These are phyloP conservation scores for Xylaria nigripes DNA, from an alignment of 495 filamentous ascomycete species.

Conservation along the genomic window DNA sequence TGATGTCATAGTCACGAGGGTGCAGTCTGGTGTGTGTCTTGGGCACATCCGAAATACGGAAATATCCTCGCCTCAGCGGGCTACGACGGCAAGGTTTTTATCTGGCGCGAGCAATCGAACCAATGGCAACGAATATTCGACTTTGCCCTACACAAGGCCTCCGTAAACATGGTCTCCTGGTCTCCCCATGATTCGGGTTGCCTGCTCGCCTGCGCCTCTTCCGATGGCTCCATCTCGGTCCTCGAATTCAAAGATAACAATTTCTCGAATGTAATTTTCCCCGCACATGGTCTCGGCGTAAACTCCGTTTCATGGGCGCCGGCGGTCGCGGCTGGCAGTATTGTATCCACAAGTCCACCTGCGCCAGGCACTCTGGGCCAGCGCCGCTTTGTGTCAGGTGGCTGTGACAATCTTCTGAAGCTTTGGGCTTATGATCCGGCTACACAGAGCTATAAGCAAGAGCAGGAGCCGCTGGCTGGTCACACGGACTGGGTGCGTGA, in stretches of 20 bases:
- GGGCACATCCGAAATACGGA: conserved; percentile 97
- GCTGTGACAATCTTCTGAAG: conserved; percentile 85
- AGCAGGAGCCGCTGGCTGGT: conserved; percentile 53
- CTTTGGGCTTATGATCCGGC: conserved; percentile 62
- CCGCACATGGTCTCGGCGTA: conserved; percentile 84
- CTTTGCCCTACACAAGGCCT: conserved; percentile 83
- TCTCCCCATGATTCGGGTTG: conserved; percentile 94
- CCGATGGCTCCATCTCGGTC: conserved; percentile 85
- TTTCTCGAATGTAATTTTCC: conserved; percentile 76
- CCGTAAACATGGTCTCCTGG: conserved; percentile 94
- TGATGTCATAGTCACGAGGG: conserved; percentile 69
- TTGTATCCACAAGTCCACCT: conserved; percentile 59
- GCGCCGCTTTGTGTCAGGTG: conserved; percentile 84
- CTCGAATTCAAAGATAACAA: conserved; percentile 95
- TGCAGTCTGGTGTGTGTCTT: conserved; percentile 92
- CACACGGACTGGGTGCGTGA: conserved; percentile 98
- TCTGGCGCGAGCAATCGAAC: conserved; percentile 83
- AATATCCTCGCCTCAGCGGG: conserved; percentile 90
- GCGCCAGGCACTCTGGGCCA: conserved; percentile 49
- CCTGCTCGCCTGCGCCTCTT: conserved; percentile 86
- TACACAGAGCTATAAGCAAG: conserved; percentile 43
- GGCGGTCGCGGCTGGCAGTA: conserved; percentile 64
- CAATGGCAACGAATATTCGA: conserved; percentile 80
- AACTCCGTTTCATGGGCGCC: conserved; percentile 96
- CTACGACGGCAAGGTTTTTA: conserved; percentile 96